Evolutionary conservation across 2,329 filamentous ascomycete species (phyloP), one percentile per base, ranked within the genome.

Genomic region (Epicoccum nigrum): DNA sequence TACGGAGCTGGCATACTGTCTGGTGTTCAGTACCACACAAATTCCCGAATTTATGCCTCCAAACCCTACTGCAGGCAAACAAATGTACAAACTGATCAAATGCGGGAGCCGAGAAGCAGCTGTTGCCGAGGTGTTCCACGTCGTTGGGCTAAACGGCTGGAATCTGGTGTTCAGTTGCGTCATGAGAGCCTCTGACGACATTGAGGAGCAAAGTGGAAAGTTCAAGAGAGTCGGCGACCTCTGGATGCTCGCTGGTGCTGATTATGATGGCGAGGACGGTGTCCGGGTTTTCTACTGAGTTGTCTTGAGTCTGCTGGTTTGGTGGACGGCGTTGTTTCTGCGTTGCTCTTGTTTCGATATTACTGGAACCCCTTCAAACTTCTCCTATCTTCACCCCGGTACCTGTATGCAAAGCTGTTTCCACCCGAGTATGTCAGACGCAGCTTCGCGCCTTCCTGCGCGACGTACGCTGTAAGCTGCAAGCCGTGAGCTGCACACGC

Each of bases 51-150:
- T 46, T 0, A 60, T 62, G 19, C 47, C 53, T 28, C 54, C 54
- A 2, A 28, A 45, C 0, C 46, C 59, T 15, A 54, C 42, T 41
- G 56, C 57, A 4, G 17, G 43, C 21, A 50, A 37, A 11, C 56
- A 60, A 19, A 67, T 71, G 4, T 71, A 67, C 59, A 71, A 61
- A 34, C 27, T 72, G 6, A 39, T 68, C 32, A 66, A 59, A 28
- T 72, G 65, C 34, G 69, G 70, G 4, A 69, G 66, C 41, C 60
- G 69, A 6, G 67, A 71, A 17, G 65, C 63, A 11, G 70, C 69
- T 0, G 52, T 56, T 2, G 54, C 64, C 1, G 67, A 72, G 40
- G 60, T 63, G 0, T 72, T 68, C 39, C 65, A 70, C 41, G 56
- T 62, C 2, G 47, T 63, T 5, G 67, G 69, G 2, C 42, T 64